Percentiles rank a stretch among this genome's conserved stretches.
phyloP scores from a whole-genome alignment of 2,329 filamentous ascomycete genomes.

The Aspergillus sp. region DNA sequence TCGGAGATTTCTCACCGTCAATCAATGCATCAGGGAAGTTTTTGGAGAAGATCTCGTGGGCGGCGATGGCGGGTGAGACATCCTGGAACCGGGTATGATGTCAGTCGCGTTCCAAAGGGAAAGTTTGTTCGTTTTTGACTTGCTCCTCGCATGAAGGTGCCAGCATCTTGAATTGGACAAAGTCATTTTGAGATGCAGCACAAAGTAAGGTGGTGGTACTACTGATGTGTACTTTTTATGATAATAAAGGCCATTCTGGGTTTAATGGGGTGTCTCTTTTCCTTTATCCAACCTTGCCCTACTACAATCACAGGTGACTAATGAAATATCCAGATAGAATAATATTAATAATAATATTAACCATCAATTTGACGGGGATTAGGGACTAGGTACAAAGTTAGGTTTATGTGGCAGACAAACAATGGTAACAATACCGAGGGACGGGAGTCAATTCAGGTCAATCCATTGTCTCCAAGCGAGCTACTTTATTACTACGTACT shows the following conservation, averaged over 20 bases:
- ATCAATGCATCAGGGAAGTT: neutral
- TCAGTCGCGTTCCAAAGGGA: conserved; percentile 13
- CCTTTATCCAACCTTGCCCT: neutral
- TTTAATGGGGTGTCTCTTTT: neutral
- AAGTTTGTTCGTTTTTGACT: conserved; percentile 6
- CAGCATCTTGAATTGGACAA: neutral
- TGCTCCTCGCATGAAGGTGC: neutral
- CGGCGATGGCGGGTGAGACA: conserved; percentile 12
- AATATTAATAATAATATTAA: too few relatives aligned
- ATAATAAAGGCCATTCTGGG: neutral
- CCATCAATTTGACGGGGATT: too few relatives aligned
- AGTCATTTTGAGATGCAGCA: neutral
- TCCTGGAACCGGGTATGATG: conserved; percentile 19
- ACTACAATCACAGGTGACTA: neutral
- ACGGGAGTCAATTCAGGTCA: too few relatives aligned
- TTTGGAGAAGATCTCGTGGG: conserved; percentile 13
- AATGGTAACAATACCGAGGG: too few relatives aligned
- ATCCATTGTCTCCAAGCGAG: too few relatives aligned
- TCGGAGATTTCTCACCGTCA: conserved; percentile 19
- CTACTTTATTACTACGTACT: too few relatives aligned
- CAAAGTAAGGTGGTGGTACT: neutral
- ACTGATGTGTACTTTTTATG: too few relatives aligned
- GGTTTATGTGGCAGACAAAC: too few relatives aligned
- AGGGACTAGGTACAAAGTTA: too few relatives aligned
- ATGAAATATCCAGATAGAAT: neutral